phyloP scores from a whole-genome alignment of 176 grass and related monocot genomes.

The Hordeum vulgare region DNA sequence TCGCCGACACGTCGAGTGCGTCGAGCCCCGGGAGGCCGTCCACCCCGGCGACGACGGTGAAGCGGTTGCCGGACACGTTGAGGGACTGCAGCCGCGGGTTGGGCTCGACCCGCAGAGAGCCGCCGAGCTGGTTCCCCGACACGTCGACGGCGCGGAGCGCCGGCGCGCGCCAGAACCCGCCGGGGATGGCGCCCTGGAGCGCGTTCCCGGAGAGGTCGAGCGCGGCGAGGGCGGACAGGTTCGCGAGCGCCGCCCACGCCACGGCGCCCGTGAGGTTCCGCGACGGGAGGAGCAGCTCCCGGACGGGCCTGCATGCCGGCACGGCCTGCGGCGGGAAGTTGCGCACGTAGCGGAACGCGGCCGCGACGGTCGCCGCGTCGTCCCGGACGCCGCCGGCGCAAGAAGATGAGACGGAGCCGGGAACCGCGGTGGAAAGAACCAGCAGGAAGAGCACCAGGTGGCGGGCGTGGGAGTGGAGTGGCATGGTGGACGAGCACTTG shows the following conservation, averaged over 20 bases:
- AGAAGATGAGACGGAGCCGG: not conserved
- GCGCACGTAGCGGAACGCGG: slow-evolving; percentile 59
- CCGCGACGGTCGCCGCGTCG: slow-evolving; percentile 48
- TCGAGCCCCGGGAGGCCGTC: slow-evolving; percentile 21
- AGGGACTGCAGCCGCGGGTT: slow-evolving; percentile 34
- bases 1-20: slow-evolving; percentile 50
- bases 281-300: slow-evolving; percentile 45
- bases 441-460: not conserved
- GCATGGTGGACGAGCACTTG: slow-evolving; percentile 24
- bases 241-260: slow-evolving; percentile 56
- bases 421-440: not conserved
- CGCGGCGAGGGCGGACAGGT: slow-evolving; percentile 51
- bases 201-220: slow-evolving; percentile 82
- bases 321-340: slow-evolving; percentile 12
- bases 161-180: slow-evolving; percentile 54
- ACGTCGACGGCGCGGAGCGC: slow-evolving; percentile 54
- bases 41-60: slow-evolving; percentile 48
- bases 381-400: slow-evolving; percentile 24
- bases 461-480: slow-evolving; percentile 6
- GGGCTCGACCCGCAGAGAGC: slow-evolving; percentile 38
- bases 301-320: not conserved
- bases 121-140: slow-evolving; percentile 67
- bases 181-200: slow-evolving; percentile 65
- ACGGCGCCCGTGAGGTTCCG: slow-evolving; percentile 63
- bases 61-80: slow-evolving; percentile 75